Percentiles rank a stretch among this genome's conserved stretches.
phyloP scores from a whole-genome alignment of 768 basidiomycete genomes.

The Aureoboletus auriporus region DNA sequence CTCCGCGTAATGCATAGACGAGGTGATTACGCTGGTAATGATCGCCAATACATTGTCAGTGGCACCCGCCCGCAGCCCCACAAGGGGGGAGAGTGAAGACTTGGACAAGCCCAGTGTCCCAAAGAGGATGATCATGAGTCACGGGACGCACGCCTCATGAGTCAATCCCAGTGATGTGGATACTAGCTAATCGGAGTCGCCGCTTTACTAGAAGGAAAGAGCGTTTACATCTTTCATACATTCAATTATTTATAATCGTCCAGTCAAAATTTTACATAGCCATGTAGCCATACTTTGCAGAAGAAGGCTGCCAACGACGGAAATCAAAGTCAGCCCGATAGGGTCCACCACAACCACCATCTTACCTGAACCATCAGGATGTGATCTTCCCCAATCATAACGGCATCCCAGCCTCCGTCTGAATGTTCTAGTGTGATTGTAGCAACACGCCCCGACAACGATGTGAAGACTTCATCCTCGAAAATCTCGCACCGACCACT shows the following conservation, averaged over 20 bases:
- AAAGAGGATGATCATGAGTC: too few species aligned
- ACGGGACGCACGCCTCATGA: too few species aligned
- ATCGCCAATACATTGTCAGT: too few species aligned
- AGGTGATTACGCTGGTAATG: too few species aligned
- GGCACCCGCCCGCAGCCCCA: too few species aligned
- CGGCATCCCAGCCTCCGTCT: constrained; percentile 24
- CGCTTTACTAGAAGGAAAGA: not conserved
- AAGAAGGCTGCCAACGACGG: constrained; percentile 5
- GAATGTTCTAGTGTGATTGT: constrained; percentile 9
- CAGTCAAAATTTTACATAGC: constrained; percentile 19
- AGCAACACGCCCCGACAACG: constrained; percentile 27
- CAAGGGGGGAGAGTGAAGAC: too few species aligned
- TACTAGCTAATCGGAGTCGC: not conserved
- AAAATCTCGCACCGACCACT: constrained; percentile 16
- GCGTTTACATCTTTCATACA: not conserved
- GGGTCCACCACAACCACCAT: not conserved
- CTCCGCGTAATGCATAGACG: too few species aligned
- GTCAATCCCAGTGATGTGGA: too few species aligned
- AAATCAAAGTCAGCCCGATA: not conserved
- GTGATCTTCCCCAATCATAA: constrained; percentile 35
- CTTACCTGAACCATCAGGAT: constrained; percentile 32
- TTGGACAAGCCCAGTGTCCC: too few species aligned
- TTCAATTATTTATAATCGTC: not conserved
- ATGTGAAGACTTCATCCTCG: constrained; percentile 20
- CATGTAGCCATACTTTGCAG: constrained; percentile 23